A percentile compares a stretch with the other conserved stretches of the same genome.
Evolutionary conservation across 202 grass and related monocot species (phyloP).

Genomic region (Zizania palustris): DNA sequence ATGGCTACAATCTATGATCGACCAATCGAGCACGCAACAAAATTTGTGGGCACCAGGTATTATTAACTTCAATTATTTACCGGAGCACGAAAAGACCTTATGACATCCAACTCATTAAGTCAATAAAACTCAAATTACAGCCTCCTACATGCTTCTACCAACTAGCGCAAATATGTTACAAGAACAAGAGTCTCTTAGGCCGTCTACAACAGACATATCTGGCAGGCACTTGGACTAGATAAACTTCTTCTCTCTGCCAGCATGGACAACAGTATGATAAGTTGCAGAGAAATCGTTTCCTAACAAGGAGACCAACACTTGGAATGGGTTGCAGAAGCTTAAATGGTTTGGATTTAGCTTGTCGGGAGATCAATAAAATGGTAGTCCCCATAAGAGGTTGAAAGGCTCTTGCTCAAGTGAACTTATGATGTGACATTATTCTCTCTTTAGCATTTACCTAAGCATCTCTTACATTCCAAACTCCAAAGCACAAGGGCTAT

Average conservation of each 20-base stretch:
- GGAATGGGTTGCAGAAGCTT: neutral
- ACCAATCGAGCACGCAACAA: too few relatives aligned
- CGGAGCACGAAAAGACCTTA: neutral
- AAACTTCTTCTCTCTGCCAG: neutral
- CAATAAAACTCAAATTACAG: conserved; percentile 23
- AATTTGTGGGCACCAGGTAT: neutral
- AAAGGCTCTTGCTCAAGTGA: neutral
- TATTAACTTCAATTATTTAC: conserved; percentile 21
- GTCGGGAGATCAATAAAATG: neutral
- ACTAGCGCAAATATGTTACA: neutral
- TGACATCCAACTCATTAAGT: neutral
- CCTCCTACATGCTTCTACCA: neutral
- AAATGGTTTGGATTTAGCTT: neutral
- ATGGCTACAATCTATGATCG: too few relatives aligned
- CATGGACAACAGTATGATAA: too few relatives aligned
- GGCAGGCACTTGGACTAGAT: neutral
- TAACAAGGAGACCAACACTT: neutral
- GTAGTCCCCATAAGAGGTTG: neutral
- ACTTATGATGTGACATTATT: neutral
- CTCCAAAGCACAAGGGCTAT: neutral
- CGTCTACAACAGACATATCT: neutral
- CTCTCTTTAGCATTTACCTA: neutral
- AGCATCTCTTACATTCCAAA: neutral
- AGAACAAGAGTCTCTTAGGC: neutral
- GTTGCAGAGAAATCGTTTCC: too few relatives aligned